These are phyloP conservation scores for Brasilioporus rufonigricans DNA, from an alignment of 768 basidiomycete species.

Conservation along the genomic window DNA sequence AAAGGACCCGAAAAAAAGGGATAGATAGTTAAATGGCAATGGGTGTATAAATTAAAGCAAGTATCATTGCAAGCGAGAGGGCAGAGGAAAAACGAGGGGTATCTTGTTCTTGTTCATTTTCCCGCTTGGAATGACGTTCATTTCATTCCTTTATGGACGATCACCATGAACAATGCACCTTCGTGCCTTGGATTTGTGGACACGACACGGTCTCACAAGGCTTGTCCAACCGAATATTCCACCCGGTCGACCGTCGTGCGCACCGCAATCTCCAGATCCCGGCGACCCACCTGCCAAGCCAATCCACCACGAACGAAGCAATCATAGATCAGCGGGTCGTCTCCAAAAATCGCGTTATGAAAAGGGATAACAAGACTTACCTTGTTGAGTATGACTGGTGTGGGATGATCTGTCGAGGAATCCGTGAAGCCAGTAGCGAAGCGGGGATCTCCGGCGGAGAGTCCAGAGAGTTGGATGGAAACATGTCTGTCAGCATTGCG, in stretches of 20 bases:
- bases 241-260: conserved; percentile 4
- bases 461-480: conserved; percentile 44
- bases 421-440: conserved; percentile 4
- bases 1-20: neutral
- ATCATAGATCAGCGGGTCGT: neutral
- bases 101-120: neutral
- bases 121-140: no score
- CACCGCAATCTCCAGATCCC: conserved; percentile 11
- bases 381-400: neutral
- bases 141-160: no score
- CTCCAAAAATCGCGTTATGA: neutral
- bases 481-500: conserved; percentile 35
- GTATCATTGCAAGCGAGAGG: neutral
- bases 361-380: neutral
- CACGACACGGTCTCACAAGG: neutral
- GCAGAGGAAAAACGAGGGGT: neutral
- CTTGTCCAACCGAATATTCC: neutral
- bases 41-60: neutral
- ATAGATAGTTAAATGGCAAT: neutral
- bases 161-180: neutral
- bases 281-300: neutral
- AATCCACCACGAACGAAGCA: neutral
- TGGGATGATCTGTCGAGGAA: neutral
- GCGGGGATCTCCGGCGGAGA: conserved; percentile 24
- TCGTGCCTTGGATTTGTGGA: neutral